Evolutionary conservation across 164 flowering plant species (phyloP).

Genomic region (Nymphaea colorata): DNA sequence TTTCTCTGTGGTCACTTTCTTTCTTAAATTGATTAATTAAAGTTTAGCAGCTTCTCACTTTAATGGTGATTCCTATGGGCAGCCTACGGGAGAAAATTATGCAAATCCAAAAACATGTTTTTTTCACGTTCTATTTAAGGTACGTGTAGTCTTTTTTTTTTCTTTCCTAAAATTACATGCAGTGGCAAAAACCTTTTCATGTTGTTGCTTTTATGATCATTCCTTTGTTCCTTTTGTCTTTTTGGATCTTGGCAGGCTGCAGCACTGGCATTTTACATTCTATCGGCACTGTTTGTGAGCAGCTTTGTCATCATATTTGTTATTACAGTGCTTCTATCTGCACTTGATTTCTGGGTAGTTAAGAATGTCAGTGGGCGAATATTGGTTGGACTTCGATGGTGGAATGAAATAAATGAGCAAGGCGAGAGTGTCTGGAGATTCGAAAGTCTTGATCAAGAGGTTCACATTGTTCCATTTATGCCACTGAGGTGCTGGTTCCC

Average conservation of each 20-base stretch:
- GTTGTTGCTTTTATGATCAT: no score
- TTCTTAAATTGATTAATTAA: no score
- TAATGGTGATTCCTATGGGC: constrained; percentile 7
- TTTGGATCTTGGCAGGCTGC: constrained; percentile 42
- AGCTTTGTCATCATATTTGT: constrained; percentile 92
- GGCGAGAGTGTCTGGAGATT: constrained; percentile 97
- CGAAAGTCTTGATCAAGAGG: constrained; percentile 96
- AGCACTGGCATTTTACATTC: constrained; percentile 87
- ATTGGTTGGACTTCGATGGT: constrained; percentile 94
- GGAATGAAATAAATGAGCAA: constrained; percentile 90
- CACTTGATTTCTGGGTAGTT: constrained; percentile 97
- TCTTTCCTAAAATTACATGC: no score
- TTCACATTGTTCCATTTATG: constrained; percentile 10
- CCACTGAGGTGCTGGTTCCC: no score
- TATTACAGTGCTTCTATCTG: constrained; percentile 82
- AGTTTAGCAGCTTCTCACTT: no score
- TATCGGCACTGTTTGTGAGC: constrained; percentile 69
- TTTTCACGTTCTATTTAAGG: constrained; percentile 96
- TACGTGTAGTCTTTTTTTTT: not conserved
- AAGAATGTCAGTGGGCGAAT: constrained; percentile 96
- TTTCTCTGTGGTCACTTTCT: no score
- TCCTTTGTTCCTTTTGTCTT: not conserved
- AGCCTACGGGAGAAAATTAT: constrained; percentile 71
- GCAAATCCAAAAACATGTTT: constrained; percentile 86
- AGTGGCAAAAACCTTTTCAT: not conserved